Base-by-base conservation (phyloP, 805 yeast species). In the Candida ulmi region DNA sequence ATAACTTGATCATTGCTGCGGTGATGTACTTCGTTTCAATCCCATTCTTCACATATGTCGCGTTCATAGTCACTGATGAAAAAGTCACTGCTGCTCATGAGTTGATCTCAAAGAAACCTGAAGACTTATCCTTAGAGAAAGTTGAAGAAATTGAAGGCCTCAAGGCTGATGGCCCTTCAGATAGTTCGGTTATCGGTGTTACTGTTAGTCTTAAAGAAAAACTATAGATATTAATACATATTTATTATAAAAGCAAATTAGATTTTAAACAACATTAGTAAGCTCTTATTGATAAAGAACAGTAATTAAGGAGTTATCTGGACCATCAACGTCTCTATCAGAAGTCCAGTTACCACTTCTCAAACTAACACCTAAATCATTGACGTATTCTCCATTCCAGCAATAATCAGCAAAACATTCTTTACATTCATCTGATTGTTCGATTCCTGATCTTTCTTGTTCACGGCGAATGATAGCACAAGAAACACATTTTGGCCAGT, bases 391-490 rank as follows among this genome's bases (percentile, higher is more conserved):
- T 30, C 87, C 88, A 43, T 72, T 66, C 88, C 88, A 86, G 62
- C 95, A 86, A 59, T 84, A 84, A 8, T 63, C 64, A 31, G 64
- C 59, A 55, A 86, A 83, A 58, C 95, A 86, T 38, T 62, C 43
- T 48, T 74, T 62, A 64, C 95, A 86, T 54, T 82, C 84, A 2
- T 69, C 76, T n/a, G 63, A 56, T 41, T 81, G 80, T 19, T 71
- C 66, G 28, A 66, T 56, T 17, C 78, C 76, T 24, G 69, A 58
- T 53, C 87, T 69, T 61, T 85, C 90, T 54, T 79, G 78, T 31
- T 81, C 75, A 57, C 95, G 75, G 62, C 85, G 79, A 42, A 84
- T 69, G 34, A 87, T 73, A 9, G 95, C 95, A 69, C 95, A 87
- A 3, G 84, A 85, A 36, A 87, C 71, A 66, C 95, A 87, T 7